Evolutionary conservation across 2,329 filamentous ascomycete species (phyloP).

Genomic region (Penicillium sp.): DNA sequence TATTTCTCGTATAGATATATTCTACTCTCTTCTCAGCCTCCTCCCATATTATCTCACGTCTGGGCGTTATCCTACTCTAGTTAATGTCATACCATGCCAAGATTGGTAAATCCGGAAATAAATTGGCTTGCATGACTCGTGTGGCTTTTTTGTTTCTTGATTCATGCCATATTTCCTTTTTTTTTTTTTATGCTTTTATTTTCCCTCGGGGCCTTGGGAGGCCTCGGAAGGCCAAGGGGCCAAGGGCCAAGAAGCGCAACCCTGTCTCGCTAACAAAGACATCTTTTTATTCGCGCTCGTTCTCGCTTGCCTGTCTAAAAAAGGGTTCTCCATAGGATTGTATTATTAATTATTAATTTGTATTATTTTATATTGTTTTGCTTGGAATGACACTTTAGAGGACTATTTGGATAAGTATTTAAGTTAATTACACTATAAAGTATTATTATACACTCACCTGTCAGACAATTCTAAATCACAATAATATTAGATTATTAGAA

Average conservation of each 20-base stretch:
- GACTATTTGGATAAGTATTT: neutral
- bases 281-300: neutral
- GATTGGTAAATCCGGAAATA: neutral
- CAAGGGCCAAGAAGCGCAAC: conserved; percentile 3
- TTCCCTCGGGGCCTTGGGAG: neutral
- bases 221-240: neutral
- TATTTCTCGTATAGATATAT: neutral
- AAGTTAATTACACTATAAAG: too few relatives aligned
- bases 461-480: neutral
- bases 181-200: too few relatives aligned
- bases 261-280: conserved; percentile 7
- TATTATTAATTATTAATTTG: too few relatives aligned
- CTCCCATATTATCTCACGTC: neutral
- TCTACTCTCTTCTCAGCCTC: neutral
- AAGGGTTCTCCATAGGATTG: neutral
- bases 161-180: too few relatives aligned
- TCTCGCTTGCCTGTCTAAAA: neutral
- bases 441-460: neutral
- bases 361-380: neutral
- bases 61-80: neutral
- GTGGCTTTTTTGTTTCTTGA: conserved; percentile 10
- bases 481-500: neutral
- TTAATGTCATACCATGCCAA: neutral
- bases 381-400: neutral
- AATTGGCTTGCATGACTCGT: conserved; percentile 23